These are phyloP conservation scores for Pleurozium schreberi DNA, from an alignment of 225 moss, liverwort and hornwort species.

Conservation along the genomic window DNA sequence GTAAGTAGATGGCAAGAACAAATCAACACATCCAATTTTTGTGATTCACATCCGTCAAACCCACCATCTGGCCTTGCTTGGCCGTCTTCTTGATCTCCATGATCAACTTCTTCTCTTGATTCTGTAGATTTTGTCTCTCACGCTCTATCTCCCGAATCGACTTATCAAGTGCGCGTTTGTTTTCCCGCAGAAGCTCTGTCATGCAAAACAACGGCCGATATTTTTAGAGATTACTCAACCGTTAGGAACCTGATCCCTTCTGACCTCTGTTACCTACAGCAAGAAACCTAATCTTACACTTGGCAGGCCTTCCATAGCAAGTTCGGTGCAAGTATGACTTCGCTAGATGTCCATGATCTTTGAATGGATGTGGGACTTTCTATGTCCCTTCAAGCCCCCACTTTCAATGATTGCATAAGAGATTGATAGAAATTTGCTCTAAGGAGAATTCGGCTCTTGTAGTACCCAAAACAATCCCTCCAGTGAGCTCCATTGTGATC, in stretches of 20 bases:
- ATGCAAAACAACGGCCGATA: neutral
- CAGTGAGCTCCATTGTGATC: neutral
- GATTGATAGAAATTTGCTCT: neutral
- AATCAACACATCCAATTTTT: neutral
- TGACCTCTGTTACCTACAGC: neutral
- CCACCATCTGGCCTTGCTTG: constrained; percentile 98
- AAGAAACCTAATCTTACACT: neutral
- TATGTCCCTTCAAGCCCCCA: no score
- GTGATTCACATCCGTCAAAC: neutral
- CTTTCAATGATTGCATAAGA: neutral
- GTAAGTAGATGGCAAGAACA: neutral
- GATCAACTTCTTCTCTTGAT: constrained; percentile 96
- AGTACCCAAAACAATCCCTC: neutral
- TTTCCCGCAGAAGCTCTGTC: constrained; percentile 90
- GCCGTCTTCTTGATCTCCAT: constrained; percentile 94
- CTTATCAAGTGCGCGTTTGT: constrained; percentile 84
- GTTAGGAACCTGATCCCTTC: neutral
- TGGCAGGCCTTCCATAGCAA: neutral
- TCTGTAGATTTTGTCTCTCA: constrained; percentile 81
- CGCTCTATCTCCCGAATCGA: constrained; percentile 93
- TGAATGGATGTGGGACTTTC: neutral
- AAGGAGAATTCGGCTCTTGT: neutral
- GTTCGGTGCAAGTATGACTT: neutral
- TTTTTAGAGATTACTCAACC: neutral
- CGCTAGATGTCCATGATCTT: neutral